Evolutionary conservation across 2,329 filamentous ascomycete genomes (phyloP).

Genomic region (Albifimbria verrucaria): DNA sequence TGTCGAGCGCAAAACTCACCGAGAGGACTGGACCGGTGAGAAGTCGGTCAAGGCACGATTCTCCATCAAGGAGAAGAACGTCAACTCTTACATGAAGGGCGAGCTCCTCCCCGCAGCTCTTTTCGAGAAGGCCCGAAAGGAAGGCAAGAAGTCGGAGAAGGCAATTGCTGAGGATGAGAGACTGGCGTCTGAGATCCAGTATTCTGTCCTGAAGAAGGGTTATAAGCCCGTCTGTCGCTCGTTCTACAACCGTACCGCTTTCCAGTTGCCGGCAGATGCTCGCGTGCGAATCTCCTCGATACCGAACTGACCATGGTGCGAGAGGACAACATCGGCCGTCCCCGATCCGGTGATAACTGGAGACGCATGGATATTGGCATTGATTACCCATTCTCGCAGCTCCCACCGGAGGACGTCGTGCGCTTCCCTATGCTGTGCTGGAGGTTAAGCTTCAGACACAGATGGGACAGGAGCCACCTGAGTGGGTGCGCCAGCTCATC

Average conservation of each 20-base stretch:
- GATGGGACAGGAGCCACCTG: conserved; percentile 87
- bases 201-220: conserved; percentile 81
- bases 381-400: conserved; percentile 88
- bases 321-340: conserved; percentile 84
- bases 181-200: conserved; percentile 88
- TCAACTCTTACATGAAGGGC: conserved; percentile 85
- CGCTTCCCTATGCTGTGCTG: conserved; percentile 94
- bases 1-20: conserved; percentile 95
- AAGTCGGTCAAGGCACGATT: conserved; percentile 99
- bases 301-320: conserved; percentile 93
- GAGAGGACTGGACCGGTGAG: conserved; percentile 98
- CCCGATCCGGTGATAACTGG: conserved; percentile 84
- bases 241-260: conserved; percentile 97
- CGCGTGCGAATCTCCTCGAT: conserved; percentile 95
- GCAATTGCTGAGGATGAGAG: conserved; percentile 90
- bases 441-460: conserved; percentile 98
- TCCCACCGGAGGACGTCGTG: conserved; percentile 80
- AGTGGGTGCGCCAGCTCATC: conserved; percentile 94
- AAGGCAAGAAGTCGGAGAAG: conserved; percentile 89
- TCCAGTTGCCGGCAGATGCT: conserved; percentile 94
- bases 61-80: conserved; percentile 92
- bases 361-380: conserved; percentile 96
- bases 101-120: conserved; percentile 79
- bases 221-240: conserved; percentile 88
- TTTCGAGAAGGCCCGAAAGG: conserved; percentile 95